Evolutionary conservation across 1,284 basidiomycete genomes (phyloP).

Genomic region (Hymenochaete sp.): DNA sequence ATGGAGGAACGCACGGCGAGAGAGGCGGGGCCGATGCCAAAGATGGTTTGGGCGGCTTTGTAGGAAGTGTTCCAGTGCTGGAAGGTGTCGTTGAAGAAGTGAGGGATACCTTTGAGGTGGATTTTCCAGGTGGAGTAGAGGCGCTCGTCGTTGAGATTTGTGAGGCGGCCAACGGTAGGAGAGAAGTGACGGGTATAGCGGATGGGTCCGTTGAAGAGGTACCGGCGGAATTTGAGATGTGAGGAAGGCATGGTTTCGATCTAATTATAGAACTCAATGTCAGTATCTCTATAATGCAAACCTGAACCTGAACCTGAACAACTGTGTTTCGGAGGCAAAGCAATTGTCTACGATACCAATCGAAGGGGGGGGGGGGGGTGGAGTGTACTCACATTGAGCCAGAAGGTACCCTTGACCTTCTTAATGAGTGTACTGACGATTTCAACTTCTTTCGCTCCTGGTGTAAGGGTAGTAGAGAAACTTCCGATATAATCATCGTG

Average conservation of each 20-base stretch:
- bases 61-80: constrained; percentile 62
- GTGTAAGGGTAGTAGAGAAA: constrained; percentile 41
- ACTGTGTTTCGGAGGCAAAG: constrained; percentile 18
- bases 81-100: constrained; percentile 49
- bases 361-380: not conserved
- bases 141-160: constrained; percentile 50
- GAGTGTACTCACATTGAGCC: constrained; percentile 47
- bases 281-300: not conserved
- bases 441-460: constrained; percentile 53
- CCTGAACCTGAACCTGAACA: not conserved
- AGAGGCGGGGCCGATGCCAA: constrained; percentile 46
- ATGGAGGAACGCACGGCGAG: constrained; percentile 57
- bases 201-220: constrained; percentile 64
- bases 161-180: constrained; percentile 54
- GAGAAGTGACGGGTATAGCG: constrained; percentile 63
- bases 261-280: constrained; percentile 23
- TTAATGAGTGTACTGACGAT: constrained; percentile 45
- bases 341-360: not conserved
- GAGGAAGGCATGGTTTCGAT: constrained; percentile 34
- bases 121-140: constrained; percentile 79
- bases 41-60: constrained; percentile 62
- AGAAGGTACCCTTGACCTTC: constrained; percentile 50
- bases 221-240: constrained; percentile 36
- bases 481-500: constrained; percentile 61
- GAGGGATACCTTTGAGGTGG: constrained; percentile 50